Conservation (phyloP, 2,329 filamentous ascomycete genomes). For the Furcasterigmium furcatum region DNA sequence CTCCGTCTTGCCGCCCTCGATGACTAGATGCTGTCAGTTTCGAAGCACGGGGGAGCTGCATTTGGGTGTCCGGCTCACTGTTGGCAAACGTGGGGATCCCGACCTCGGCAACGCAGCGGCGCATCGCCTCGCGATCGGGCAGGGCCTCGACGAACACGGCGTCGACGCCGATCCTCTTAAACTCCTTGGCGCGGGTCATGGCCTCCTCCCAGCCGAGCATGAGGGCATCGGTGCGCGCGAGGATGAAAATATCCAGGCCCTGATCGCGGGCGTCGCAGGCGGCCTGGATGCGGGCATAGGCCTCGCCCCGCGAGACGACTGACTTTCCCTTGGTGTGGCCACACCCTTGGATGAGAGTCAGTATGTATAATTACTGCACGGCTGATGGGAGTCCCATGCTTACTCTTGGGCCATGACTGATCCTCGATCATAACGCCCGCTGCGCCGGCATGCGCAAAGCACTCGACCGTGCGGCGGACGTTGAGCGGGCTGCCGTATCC, state of each 20-base stretch:
- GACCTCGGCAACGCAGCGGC: slow-evolving; percentile 28
- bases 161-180: slow-evolving; percentile 38
- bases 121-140: slow-evolving; percentile 38
- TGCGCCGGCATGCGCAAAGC: slow-evolving; percentile 35
- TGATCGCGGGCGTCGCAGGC: slow-evolving; percentile 41
- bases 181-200: slow-evolving; percentile 32
- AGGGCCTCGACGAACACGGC: slow-evolving; percentile 37
- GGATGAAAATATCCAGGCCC: slow-evolving; percentile 39
- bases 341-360: slow-evolving; percentile 9
- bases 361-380: not conserved
- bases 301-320: slow-evolving; percentile 39
- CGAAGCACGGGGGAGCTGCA: not conserved
- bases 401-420: slow-evolving; percentile 45
- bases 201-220: slow-evolving; percentile 41
- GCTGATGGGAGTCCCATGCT: slow-evolving; percentile 5
- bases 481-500: slow-evolving; percentile 46
- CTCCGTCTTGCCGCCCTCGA: slow-evolving; percentile 29
- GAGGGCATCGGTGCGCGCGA: slow-evolving; percentile 39
- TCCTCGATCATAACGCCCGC: slow-evolving; percentile 41
- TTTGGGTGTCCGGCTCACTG: slow-evolving; percentile 6
- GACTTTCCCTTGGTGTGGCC: slow-evolving; percentile 41
- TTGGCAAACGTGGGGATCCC: slow-evolving; percentile 37
- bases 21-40: slow-evolving; percentile 10
- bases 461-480: slow-evolving; percentile 39
- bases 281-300: slow-evolving; percentile 40